These are phyloP conservation scores for Ottelia alismoides DNA, from an alignment of 106 monocot species.

Conservation along the genomic window DNA sequence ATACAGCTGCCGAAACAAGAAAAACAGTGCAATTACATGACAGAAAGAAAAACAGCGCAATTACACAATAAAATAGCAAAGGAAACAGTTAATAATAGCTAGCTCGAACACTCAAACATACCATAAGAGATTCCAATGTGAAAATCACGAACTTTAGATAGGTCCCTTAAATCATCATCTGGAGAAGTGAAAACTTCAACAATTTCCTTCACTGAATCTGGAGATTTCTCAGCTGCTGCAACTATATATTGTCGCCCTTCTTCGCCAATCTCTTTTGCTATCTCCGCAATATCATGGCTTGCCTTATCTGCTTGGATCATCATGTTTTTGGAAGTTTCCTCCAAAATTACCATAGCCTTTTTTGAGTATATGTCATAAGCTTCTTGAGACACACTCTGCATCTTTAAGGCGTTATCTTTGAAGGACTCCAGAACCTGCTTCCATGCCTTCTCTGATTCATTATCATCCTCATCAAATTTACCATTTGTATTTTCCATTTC, in stretches of 20 bases:
- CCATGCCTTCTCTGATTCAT: constrained; percentile 57
- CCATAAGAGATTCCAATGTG: constrained; percentile 85
- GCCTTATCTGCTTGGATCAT: constrained; percentile 84
- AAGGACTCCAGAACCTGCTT: constrained; percentile 39
- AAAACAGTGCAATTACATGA: neutral
- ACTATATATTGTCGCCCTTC: constrained; percentile 65
- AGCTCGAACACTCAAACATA: constrained; percentile 15
- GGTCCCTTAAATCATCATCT: constrained; percentile 29
- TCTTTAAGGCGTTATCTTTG: constrained; percentile 56
- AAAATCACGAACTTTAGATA: constrained; percentile 48
- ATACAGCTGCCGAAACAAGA: neutral
- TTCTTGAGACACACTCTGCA: constrained; percentile 44
- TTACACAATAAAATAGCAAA: neutral
- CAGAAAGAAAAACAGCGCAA: neutral
- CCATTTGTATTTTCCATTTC: too few species aligned
- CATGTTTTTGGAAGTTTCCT: constrained; percentile 51
- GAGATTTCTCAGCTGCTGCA: constrained; percentile 46
- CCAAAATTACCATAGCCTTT: constrained; percentile 32
- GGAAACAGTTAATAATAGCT: neutral
- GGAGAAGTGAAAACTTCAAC: constrained; percentile 37
- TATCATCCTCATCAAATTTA: constrained; percentile 17
- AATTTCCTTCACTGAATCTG: constrained; percentile 71
- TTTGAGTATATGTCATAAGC: constrained; percentile 63
- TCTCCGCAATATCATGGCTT: constrained; percentile 36
- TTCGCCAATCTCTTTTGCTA: constrained; percentile 54